phyloP scores from a whole-genome alignment of 176 grass and related monocot genomes.

The Bothriochloa decipiens region DNA sequence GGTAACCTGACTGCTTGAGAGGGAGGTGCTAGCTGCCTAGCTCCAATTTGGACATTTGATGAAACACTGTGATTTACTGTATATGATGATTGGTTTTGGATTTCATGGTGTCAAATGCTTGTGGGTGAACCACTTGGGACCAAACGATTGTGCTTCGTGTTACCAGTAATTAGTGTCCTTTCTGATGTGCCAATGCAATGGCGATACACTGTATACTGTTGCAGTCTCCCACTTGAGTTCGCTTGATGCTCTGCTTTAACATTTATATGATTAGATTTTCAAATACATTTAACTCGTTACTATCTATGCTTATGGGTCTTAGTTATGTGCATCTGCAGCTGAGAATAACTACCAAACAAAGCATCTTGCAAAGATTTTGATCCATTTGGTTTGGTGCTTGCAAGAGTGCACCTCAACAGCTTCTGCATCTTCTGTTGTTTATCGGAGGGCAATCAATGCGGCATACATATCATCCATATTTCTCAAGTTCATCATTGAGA shows the following conservation, averaged over 20 bases:
- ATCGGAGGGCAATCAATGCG: slow-evolving; percentile 90
- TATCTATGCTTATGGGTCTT: slow-evolving; percentile 15
- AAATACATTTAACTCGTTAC: not conserved
- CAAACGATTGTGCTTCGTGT: slow-evolving; percentile 5
- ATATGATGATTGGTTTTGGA: slow-evolving; percentile 23
- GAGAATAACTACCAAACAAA: slow-evolving; percentile 86
- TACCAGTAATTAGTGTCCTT: not conserved
- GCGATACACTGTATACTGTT: slow-evolving; percentile 2
- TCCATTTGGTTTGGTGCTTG: slow-evolving; percentile 97
- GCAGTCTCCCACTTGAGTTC: not conserved
- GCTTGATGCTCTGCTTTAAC: slow-evolving; percentile 21
- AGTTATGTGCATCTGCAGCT: slow-evolving; percentile 72
- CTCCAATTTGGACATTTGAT: slow-evolving; percentile 8
- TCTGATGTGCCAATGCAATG: slow-evolving; percentile 15
- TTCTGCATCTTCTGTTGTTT: slow-evolving; percentile 50
- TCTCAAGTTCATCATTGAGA: slow-evolving; percentile 98
- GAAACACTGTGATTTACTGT: not conserved
- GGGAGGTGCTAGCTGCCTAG: no score
- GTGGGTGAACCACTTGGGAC: not conserved
- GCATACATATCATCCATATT: slow-evolving; percentile 96
- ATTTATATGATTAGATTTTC: not conserved
- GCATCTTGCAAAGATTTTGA: slow-evolving; percentile 92
- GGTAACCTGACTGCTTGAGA: no score
- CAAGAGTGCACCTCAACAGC: slow-evolving; percentile 62
- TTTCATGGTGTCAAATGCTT: not conserved